phyloP scores from a whole-genome alignment of 164 flowering plant genomes.

The Paratinospora sagittata region DNA sequence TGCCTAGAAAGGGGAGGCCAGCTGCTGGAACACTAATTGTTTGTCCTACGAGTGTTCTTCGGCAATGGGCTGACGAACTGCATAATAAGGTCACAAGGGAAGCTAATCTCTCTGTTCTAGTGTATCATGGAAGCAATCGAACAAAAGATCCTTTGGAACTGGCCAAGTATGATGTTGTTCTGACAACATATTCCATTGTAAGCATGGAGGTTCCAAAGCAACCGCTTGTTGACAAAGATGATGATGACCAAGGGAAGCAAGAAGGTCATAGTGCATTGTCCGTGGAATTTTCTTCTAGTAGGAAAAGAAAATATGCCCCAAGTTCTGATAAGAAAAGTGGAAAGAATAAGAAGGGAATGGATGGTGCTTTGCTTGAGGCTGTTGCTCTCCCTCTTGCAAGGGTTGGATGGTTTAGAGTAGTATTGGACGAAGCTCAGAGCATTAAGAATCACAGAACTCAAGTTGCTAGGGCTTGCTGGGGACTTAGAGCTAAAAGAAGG shows the following conservation, averaged over 20 bases:
- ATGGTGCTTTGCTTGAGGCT: constrained; percentile 41
- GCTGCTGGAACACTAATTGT: constrained; percentile 91
- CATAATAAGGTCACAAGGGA: constrained; percentile 60
- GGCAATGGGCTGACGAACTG: constrained; percentile 91
- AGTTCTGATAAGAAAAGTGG: constrained; percentile 33
- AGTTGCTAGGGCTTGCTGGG: constrained; percentile 97
- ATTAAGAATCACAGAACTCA: constrained; percentile 89
- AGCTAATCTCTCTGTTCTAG: constrained; percentile 71
- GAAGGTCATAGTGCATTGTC: constrained; percentile 19
- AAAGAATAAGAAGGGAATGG: constrained; percentile 44
- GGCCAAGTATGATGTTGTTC: constrained; percentile 87
- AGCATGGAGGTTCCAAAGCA: constrained; percentile 95
- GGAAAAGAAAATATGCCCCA: constrained; percentile 57
- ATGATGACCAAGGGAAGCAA: constrained; percentile 34
- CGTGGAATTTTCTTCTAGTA: constrained; percentile 29
- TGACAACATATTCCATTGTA: constrained; percentile 89
- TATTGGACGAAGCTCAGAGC: constrained; percentile 95
- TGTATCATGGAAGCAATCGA: constrained; percentile 77
- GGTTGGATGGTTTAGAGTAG: constrained; percentile 92
- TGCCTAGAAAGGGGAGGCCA: constrained; percentile 57
- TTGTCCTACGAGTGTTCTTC: constrained; percentile 93
- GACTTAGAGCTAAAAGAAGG: constrained; percentile 92
- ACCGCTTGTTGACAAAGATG: constrained; percentile 59
- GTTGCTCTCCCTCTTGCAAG: constrained; percentile 71
- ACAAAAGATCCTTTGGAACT: constrained; percentile 74